Base-by-base conservation (phyloP, 768 basidiomycete species). In the Mycena galopus region DNA sequence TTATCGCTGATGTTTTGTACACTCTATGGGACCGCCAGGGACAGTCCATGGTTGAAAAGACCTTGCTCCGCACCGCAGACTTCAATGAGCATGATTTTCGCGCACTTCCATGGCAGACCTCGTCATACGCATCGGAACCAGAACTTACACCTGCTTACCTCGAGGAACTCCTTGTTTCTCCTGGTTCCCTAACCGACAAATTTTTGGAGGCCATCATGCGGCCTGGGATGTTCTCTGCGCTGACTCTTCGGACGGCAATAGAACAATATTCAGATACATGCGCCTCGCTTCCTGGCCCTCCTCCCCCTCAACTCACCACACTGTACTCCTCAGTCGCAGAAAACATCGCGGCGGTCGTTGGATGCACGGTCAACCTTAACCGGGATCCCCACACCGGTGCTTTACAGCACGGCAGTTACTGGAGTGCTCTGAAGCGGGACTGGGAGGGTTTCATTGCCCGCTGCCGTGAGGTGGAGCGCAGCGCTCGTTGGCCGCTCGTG, bases 361-460 rank as follows among this genome's bases (percentile, higher is more conserved):
- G 96, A 0, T 94, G 93, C 77, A 93, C 94, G 0, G 93, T 98
- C 60, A 87, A 86, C 65, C 85, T 97, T 39, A 88, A 90, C 73
- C 87, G 87, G 50, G 93, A 94, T 77, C 86, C 92, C 0, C 90
- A 93, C 71, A 96, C 94, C 3, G 96, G 96, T 19, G 92, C 92
- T 42, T 86, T 90, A 56, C 91, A 93, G 73, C 87, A 95, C 78
- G 89, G 90, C 55, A 92, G 91, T 53, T 96, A 95, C 78, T 93
- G 94, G 91, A 93, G 89, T 75, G 91, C 93, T 0, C 81, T 98
- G 76, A 96, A 95, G 80, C 85, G 94, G 56, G 96, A 98, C 76
- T 99, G 97, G 97, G 94, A 98, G 78, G 96, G 97, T 4, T 97
- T 98, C 77, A 91, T 97, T 72, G 93, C 96, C 10, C 89, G 95